Base-by-base conservation (phyloP, 139 green algal species). In the Chlorella sorokiniana region DNA sequence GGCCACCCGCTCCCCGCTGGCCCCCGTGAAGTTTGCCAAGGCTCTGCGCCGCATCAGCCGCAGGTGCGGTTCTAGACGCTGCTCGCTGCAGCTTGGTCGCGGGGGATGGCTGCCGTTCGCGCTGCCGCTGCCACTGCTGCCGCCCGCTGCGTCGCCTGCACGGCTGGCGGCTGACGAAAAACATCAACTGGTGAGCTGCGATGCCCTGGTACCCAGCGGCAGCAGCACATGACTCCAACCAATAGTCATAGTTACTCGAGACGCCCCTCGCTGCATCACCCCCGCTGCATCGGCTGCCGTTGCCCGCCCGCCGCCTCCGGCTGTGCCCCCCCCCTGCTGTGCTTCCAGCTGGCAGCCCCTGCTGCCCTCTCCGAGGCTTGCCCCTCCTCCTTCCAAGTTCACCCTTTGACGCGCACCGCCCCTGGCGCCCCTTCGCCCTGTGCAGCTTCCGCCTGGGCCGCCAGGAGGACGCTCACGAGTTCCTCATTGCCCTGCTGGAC, bases 381-480 rank as follows among this genome's bases (percentile, higher is more conserved):
- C n/a, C n/a, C n/a, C n/a, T n/a, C n/a, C 52, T n/a, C 22, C 52
- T 23, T 61, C 22, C 52, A 61, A 20, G 3, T 61, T 20, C 5
- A 23, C 52, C 6, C 52, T 61, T 61, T 61, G 52, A 4, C 9
- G 52, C 27, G 52, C 52, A 61, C 52, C 25, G 22, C 31, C 5
- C 67, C 40, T 73, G 18, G 18, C 65, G 35, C 67, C 33, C 67
- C 40, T 56, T 18, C 67, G 35, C 25, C 23, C 40, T 37, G 10
- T 75, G 76, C 90, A 97, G 93, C 51, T 98, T 98, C 79, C 86
- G 92, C 2, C 84, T 92, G 8, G 94, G 94, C 1, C 90, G 94
- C 23, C 94, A 98, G 86, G 94, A 98, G 84, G 94, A 98, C 85
- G 90, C 90, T 0, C 94, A 98, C 76, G 94, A 98, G 91, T 98